Base-by-base conservation (phyloP, 116 monocot genomes). In the Posidonia oceanica region DNA sequence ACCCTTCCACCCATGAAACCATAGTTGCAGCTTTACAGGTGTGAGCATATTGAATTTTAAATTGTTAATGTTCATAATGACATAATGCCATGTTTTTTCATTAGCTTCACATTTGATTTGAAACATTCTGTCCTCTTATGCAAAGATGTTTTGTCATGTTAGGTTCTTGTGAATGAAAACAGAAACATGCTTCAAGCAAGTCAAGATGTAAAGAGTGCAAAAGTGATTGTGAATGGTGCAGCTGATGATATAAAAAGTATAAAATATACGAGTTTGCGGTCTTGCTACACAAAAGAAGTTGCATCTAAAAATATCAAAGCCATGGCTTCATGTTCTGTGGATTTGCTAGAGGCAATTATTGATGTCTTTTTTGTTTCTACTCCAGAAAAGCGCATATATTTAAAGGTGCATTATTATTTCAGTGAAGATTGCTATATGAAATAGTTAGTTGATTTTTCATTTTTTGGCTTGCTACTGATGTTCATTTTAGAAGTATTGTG, bases 91-190 rank as follows among this genome's bases (percentile, higher is more conserved):
- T 48, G 7, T 48, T 1, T 48, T 48, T 12, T 48, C 48, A 48
- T 48, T 10, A 12, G 48, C 8, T 48, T 48, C 48, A 48, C 48
- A 48, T 10, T 48, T 10, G 12, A 48, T 48, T 48, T 12, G 7
- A 48, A 48, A 7, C 12, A 48, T 7, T 10, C 12, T 48, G 48
- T 48, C 1, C 48, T 48, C 48, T 48, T 48, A 48, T 48, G 7
- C 48, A 10, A 39, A 61, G 14, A 54, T 55, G 42, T 78, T 71
- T 59, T 36, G 51, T 77, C 67, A 55, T 76, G 39, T 36, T 69
- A 96, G 95, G 76, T 80, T 74, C 86, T 96, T 71, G 81, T 96
- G 62, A 80, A 84, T 64, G 82, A 72, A 74, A 94, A 80, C 64
- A 82, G 61, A 81, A 74, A 23, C 13, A 66, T 75, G 54, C 12